These are phyloP conservation scores for Magnolia sinica DNA, from an alignment of 164 flowering plant species.

Conservation along the genomic window DNA sequence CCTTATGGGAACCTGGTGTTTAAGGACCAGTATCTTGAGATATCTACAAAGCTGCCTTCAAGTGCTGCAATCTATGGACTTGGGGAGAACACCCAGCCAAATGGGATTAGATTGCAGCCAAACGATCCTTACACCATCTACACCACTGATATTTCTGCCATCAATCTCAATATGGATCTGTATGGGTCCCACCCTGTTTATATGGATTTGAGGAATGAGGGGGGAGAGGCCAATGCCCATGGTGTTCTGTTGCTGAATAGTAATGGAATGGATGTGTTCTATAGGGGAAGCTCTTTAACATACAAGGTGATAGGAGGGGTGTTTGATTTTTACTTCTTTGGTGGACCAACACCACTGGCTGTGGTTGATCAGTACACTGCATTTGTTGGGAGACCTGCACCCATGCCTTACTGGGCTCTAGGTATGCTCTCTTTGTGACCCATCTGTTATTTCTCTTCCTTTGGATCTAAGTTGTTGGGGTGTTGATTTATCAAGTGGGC, in stretches of 20 bases:
- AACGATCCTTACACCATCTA: conserved; percentile 86
- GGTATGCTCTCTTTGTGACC: conserved; percentile 43
- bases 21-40: conserved; percentile 89
- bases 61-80: conserved; percentile 85
- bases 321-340: conserved; percentile 84
- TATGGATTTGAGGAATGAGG: conserved; percentile 84
- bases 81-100: conserved; percentile 91
- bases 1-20: conserved; percentile 67
- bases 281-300: conserved; percentile 73
- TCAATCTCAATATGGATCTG: conserved; percentile 74
- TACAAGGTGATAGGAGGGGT: conserved; percentile 95
- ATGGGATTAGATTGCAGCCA: conserved; percentile 76
- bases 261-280: conserved; percentile 96
- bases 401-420: conserved; percentile 98
- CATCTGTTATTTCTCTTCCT: neutral
- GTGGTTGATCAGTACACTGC: conserved; percentile 91
- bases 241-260: conserved; percentile 82
- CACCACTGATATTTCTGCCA: conserved; percentile 79
- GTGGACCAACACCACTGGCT: conserved; percentile 73
- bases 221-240: conserved; percentile 59
- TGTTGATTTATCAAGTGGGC: neutral
- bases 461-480: conserved; percentile 1
- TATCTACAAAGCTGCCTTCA: conserved; percentile 74
- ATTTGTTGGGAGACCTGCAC: conserved; percentile 85
- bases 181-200: conserved; percentile 96